Evolutionary conservation across 2,329 filamentous ascomycete genomes (phyloP).

Genomic region (Colletotrichum tofieldiae): DNA sequence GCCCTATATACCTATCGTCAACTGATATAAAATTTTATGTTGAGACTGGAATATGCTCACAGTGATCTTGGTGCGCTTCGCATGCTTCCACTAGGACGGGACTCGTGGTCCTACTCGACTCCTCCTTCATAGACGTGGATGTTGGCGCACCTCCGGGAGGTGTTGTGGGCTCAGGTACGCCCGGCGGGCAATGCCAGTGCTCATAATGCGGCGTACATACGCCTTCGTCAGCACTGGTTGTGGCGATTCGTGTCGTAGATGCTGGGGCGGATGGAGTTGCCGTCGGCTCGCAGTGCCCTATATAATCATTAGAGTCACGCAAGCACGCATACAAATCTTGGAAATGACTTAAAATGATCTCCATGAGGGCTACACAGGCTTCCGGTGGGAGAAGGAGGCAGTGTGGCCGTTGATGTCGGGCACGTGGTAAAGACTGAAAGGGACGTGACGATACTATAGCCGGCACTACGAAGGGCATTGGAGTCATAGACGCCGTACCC

Average conservation of each 20-base stretch:
- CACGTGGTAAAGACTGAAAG: constrained; percentile 29
- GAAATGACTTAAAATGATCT: constrained; percentile 23
- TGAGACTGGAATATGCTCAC: too few species aligned
- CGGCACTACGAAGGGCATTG: too few species aligned
- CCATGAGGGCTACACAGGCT: constrained; percentile 14
- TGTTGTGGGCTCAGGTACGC: too few species aligned
- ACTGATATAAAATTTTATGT: too few species aligned
- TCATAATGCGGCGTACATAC: constrained; percentile 29
- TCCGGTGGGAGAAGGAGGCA: constrained; percentile 20
- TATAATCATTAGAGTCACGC: neutral
- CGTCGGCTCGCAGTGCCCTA: constrained; percentile 44
- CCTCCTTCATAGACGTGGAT: too few species aligned
- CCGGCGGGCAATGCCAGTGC: constrained; percentile 30
- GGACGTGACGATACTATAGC: neutral
- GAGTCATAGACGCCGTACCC: too few species aligned
- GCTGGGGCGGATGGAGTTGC: constrained; percentile 16
- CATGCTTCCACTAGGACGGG: too few species aligned
- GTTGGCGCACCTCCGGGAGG: too few species aligned
- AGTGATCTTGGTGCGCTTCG: too few species aligned
- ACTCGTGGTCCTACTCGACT: too few species aligned
- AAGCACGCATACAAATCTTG: too few species aligned
- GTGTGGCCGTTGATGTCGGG: constrained; percentile 12
- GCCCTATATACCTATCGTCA: too few species aligned
- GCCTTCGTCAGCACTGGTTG: neutral
- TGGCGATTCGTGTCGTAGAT: neutral